Percentiles rank a stretch among this genome's conserved stretches.
Evolutionary conservation across 441 rosid genomes (phyloP).

Genomic region (Adansonia madagascariensis): DNA sequence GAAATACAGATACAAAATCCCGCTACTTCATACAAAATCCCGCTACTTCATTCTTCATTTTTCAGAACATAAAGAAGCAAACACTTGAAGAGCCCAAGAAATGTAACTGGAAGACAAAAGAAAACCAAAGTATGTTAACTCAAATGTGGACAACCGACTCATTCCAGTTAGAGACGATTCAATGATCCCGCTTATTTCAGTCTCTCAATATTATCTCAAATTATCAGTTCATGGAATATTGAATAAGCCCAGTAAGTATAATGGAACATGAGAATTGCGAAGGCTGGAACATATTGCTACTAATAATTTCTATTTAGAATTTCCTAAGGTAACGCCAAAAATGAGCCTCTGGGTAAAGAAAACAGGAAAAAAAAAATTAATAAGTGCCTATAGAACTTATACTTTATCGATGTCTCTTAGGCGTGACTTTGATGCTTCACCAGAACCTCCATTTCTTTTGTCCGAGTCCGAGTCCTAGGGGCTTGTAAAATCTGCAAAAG

Average conservation of each 20-base stretch:
- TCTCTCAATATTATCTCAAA: not conserved
- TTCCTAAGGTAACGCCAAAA: not conserved
- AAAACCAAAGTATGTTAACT: not conserved
- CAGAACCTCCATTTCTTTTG: slow-evolving; percentile 32
- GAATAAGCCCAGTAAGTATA: not conserved
- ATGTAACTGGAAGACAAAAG: not conserved
- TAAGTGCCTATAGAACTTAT: not conserved
- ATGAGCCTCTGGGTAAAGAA: not conserved
- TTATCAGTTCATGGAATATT: not conserved
- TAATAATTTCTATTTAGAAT: not conserved
- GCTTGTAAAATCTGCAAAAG: slow-evolving; percentile 60
- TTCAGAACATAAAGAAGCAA: not conserved
- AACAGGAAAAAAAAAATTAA: not conserved
- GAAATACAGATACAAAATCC: not conserved
- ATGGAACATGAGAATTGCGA: not conserved
- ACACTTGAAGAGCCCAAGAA: not conserved
- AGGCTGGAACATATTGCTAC: not conserved
- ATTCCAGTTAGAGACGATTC: not conserved
- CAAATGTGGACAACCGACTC: not conserved
- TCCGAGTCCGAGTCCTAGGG: slow-evolving; percentile 4
- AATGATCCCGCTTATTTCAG: not conserved
- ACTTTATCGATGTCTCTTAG: slow-evolving; percentile 30
- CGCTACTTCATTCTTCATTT: not conserved
- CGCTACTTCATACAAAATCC: not conserved
- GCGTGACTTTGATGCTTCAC: slow-evolving; percentile 40